Percentiles rank a stretch among this genome's conserved stretches.
These are phyloP conservation scores for Aureobasidium sp. DNA, from an alignment of 2,329 filamentous ascomycete genomes.

Conservation along the genomic window DNA sequence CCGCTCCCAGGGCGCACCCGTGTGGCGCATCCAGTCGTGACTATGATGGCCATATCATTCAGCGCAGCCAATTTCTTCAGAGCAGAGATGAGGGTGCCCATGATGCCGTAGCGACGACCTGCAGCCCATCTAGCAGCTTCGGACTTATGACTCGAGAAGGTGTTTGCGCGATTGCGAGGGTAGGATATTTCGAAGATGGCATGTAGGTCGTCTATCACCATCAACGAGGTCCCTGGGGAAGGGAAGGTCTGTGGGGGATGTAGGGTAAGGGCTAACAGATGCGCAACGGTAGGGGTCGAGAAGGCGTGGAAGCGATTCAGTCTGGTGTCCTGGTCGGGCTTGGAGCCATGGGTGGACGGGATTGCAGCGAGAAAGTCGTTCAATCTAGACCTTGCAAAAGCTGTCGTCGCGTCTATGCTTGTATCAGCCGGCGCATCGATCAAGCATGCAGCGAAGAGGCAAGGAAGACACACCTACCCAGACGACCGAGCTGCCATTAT, in stretches of 20 bases:
- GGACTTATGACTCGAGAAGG: conserved; percentile 14
- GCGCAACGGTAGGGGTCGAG: conserved; percentile 50
- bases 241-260: conserved; percentile 59
- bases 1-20: conserved; percentile 54
- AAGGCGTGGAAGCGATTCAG: conserved; percentile 55
- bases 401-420: conserved; percentile 37
- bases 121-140: conserved; percentile 44
- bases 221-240: conserved; percentile 54
- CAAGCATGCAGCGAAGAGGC: background rate
- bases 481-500: conserved; percentile 55
- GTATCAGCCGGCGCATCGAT: background rate
- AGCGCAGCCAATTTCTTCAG: conserved; percentile 67
- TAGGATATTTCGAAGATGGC: conserved; percentile 71
- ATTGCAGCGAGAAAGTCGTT: conserved; percentile 31
- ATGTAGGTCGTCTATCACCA: conserved; percentile 74
- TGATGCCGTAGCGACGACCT: conserved; percentile 50
- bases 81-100: conserved; percentile 55
- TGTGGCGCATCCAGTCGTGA: conserved; percentile 77
- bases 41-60: conserved; percentile 63
- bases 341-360: conserved; percentile 6
- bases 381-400: conserved; percentile 43
- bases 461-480: conserved; percentile 65
- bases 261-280: conserved; percentile 65
- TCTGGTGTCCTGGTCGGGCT: background rate
- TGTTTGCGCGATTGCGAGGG: conserved; percentile 44